Evolutionary conservation across 257 asterid genomes (phyloP), one percentile per base, ranked within the genome.

Genomic region (Scutellaria barbata): DNA sequence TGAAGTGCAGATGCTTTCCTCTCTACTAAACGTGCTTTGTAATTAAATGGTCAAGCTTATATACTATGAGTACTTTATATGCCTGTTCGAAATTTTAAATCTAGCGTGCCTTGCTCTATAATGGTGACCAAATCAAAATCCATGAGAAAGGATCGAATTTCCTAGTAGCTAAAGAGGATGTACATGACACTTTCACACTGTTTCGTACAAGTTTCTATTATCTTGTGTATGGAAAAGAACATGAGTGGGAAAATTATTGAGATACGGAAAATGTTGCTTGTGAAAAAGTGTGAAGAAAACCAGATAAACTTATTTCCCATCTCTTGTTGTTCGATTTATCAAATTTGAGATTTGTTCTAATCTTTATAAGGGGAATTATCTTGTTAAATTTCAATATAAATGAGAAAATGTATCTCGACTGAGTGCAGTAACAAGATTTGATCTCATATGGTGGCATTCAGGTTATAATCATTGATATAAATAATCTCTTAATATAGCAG

Each of bases 21-120:
- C 41, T 54, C 12, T 5, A 66, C 54, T 65, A 43, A 12, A 25
- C 43, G 5, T 42, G 39, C 60, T 53, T 10, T 5, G 52, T 37
- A 45, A 42, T 43, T 39, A 13, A 43, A 42, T 41, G 35, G n/a
- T 50, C 58, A 37, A 74, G 54, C 68, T 56, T 45, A 35, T 10
- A 17, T 39, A 3, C 53, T 5, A 51, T 10, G 18, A 7, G 10
- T 30, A 53, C 30, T 10, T 10, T 22, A 30, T 16, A 52, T 25
- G 14, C 22, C 20, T 40, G 47, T 9, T 10, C 64, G n/a, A 64
- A 72, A 61, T 16, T 47, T 48, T 8, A 61, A 8, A 4, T 30
- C 30, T 56, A 30, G 63, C 25, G 16, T 14, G 47, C n/a, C 11
- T 48, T 10, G 46, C 58, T 66, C 33, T 66, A 30, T 30, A 33